A percentile compares a stretch with the other conserved stretches of the same genome.
phyloP scores from a whole-genome alignment of 1,139 yeast species.

The Hansenula sp. region DNA sequence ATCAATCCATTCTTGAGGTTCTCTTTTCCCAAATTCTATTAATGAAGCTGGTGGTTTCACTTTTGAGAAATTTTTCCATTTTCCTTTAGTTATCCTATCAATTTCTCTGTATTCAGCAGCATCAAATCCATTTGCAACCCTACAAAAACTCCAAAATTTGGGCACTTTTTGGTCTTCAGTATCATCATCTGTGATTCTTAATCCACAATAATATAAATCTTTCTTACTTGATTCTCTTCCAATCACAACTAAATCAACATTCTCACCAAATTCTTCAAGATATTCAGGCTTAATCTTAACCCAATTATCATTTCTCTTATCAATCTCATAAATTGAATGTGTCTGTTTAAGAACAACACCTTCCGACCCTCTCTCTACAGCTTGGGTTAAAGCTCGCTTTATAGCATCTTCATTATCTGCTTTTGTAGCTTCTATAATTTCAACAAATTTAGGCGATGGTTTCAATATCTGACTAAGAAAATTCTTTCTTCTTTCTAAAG shows the following conservation, averaged over 20 bases:
- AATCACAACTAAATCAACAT: slow-evolving; percentile 71
- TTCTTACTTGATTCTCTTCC: slow-evolving; percentile 77
- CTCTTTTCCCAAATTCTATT: slow-evolving; percentile 53
- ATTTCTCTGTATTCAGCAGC: slow-evolving; percentile 56
- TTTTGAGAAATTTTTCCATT: slow-evolving; percentile 49
- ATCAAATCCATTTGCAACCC: slow-evolving; percentile 83
- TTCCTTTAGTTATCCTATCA: slow-evolving; percentile 49
- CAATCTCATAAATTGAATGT: slow-evolving; percentile 54
- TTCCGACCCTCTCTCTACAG: slow-evolving; percentile 65
- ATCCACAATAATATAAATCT: slow-evolving; percentile 72
- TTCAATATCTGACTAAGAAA: slow-evolving; percentile 44
- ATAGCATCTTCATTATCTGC: slow-evolving; percentile 50
- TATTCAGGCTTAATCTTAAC: slow-evolving; percentile 90
- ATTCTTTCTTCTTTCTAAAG: slow-evolving; percentile 53
- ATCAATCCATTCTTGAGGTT: slow-evolving; percentile 74
- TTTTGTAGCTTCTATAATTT: slow-evolving; percentile 44
- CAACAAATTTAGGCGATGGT: slow-evolving; percentile 49
- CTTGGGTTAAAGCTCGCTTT: slow-evolving; percentile 48
- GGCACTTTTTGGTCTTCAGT: slow-evolving; percentile 18
- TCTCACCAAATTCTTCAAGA: slow-evolving; percentile 80
- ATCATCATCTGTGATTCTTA: slow-evolving; percentile 39
- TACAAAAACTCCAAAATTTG: slow-evolving; percentile 59
- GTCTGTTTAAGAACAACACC: slow-evolving; percentile 78
- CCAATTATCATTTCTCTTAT: slow-evolving; percentile 62
- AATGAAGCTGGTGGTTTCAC: slow-evolving; percentile 35